Percentiles rank a stretch among this genome's conserved stretches.
These are phyloP conservation scores for Mariannaea sp. DNA, from an alignment of 2,329 filamentous ascomycete species.

Conservation along the genomic window DNA sequence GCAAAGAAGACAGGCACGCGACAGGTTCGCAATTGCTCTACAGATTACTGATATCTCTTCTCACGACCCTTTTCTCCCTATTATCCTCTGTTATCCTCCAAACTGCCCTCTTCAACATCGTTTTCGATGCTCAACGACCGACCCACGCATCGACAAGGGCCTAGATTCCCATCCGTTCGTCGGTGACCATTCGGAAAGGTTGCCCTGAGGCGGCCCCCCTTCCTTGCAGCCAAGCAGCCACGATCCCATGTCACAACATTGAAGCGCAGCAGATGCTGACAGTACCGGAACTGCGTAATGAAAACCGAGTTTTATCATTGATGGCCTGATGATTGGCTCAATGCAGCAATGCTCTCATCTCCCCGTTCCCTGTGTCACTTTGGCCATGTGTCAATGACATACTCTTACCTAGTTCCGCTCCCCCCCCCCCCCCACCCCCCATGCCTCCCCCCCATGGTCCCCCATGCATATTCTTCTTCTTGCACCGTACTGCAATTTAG, in stretches of 20 bases:
- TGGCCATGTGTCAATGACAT: no score
- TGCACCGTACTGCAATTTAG: no score
- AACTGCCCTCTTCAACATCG: not conserved
- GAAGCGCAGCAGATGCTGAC: no score
- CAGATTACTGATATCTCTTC: conserved; percentile 2
- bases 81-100: not conserved
- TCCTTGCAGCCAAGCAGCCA: conserved; percentile 2
- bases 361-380: no score
- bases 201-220: no score
- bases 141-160: conserved; percentile 1
- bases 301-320: not conserved
- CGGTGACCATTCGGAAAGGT: conserved; percentile 19
- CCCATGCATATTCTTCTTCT: no score
- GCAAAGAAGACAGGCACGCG: not conserved
- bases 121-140: no score
- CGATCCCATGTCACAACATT: no score
- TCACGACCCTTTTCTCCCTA: not conserved
- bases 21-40: conserved; percentile 7
- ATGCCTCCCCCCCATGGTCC: not conserved
- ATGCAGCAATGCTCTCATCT: no score
- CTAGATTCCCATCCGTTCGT: conserved; percentile 5
- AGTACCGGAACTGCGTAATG: no score
- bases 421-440: not conserved
- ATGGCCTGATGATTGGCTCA: conserved; percentile 18
- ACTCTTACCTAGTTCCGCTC: not conserved